These are phyloP conservation scores for Henckelia pumila DNA, from an alignment of 257 asterid genomes.

Conservation along the genomic window DNA sequence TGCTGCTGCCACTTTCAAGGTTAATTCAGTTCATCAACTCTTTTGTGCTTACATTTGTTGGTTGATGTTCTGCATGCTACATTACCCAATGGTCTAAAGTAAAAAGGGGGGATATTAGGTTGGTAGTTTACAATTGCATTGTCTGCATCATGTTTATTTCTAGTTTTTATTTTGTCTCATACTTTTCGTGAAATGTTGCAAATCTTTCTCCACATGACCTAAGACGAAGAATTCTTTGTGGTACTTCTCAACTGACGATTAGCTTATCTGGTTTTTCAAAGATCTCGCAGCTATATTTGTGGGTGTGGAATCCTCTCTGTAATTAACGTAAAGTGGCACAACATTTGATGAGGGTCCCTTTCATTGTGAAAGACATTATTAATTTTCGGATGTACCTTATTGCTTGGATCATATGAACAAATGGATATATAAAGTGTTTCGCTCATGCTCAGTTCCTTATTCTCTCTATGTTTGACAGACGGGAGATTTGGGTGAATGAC, in stretches of 20 bases:
- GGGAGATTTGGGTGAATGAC: too few relatives aligned
- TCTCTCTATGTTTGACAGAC: too few relatives aligned
- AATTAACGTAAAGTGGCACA: not conserved
- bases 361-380: not conserved
- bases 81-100: not conserved
- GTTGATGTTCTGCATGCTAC: not conserved
- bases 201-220: not conserved
- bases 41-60: not conserved
- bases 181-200: not conserved
- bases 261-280: not conserved
- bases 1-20: not conserved
- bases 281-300: not conserved
- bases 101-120: not conserved
- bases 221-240: not conserved
- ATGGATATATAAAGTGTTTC: not conserved
- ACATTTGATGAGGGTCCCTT: not conserved
- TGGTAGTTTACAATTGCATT: not conserved
- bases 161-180: not conserved
- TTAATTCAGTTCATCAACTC: not conserved
- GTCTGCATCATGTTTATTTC: not conserved
- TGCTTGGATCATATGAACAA: not conserved
- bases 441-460: slow-evolving; percentile 6
- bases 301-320: not conserved
- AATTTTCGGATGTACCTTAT: not conserved
- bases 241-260: not conserved